A percentile compares a stretch with the other conserved stretches of the same genome.
Evolutionary conservation across 1,139 yeast species (phyloP).

Genomic region (Sugiyamaella neomexicana): DNA sequence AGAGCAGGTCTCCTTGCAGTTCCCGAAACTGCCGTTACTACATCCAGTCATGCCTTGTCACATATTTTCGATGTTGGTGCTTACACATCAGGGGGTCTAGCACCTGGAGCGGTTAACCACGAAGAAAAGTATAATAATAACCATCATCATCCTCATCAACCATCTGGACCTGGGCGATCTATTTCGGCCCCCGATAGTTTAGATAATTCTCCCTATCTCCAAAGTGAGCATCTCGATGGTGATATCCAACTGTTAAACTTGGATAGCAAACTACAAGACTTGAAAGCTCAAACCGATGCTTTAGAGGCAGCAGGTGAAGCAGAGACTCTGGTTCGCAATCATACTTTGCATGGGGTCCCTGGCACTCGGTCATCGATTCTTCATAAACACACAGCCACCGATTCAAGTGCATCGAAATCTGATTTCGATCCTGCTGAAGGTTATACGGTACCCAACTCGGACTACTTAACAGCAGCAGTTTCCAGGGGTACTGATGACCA

Average conservation of each 20-base stretch:
- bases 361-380: constrained; percentile 3
- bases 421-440: constrained; percentile 15
- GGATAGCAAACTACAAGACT: constrained; percentile 29
- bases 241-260: constrained; percentile 34
- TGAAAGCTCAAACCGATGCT: constrained; percentile 23
- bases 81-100: constrained; percentile 36
- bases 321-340: constrained; percentile 31
- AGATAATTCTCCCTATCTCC: constrained; percentile 14
- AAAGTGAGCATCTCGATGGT: constrained; percentile 21
- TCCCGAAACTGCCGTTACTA: constrained; percentile 4
- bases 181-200: constrained; percentile 15
- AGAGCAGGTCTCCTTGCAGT: constrained; percentile 2
- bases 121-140: constrained; percentile 17
- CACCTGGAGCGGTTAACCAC: constrained; percentile 34
- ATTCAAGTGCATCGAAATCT: background rate
- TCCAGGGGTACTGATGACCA: constrained; percentile 9
- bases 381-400: background rate
- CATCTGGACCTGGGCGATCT: background rate
- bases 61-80: constrained; percentile 32
- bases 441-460: constrained; percentile 25
- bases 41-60: constrained; percentile 8
- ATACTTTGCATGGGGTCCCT: constrained; percentile 19
- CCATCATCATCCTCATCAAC: background rate
- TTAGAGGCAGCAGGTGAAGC: constrained; percentile 30
- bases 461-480: constrained; percentile 16